Base-by-base conservation (phyloP, 129 eudicot species). In the Ambrosia artemisiifolia region DNA sequence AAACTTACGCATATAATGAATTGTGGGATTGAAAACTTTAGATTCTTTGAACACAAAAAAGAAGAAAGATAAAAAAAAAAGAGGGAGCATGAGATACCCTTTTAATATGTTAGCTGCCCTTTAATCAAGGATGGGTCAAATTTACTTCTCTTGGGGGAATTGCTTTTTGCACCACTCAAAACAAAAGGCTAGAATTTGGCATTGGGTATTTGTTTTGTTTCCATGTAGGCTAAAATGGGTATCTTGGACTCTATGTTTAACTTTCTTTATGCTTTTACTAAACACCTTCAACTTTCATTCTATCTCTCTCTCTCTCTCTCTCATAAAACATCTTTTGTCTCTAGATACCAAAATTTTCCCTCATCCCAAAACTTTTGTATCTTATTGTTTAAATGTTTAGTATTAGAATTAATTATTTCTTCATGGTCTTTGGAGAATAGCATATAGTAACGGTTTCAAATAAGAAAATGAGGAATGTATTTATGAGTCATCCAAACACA, bases 31-130 rank as follows among this genome's bases (percentile, higher is more conserved):
- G 28, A 40, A 75, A 70, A 63, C 75, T 17, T 50, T 70, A 76
- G 28, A 78, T 78, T 71, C 72, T 63, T 78, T 7, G 24, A 40
- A 13, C 74, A 59, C n/a, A 51, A 54, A 33, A 60, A 60, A 13
- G 36, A 55, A 49, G 50, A 28, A 64, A 67, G 73, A 56, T 24
- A 62, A 57, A 65, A 24, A 0, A 0, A 24, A 75, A 20, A 61
- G 65, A 42, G 67, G 16, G 82, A 70, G 75, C 76, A 78, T 78
- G 76, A 71, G 82, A 78, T 78, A 12, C 82, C 72, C 72, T 63
- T 77, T 77, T 9, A 51, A 70, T 43, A 70, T 78, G 77, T 70
- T 42, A 59, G 40, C 44, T 70, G 72, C 53, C 77, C 82, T 78
- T 78, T 78, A 70, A 33, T 57, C 67, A 67, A 75, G 54, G 74